Base-by-base conservation (phyloP, 345 rosid genomes). In the Barbarea vulgaris region DNA sequence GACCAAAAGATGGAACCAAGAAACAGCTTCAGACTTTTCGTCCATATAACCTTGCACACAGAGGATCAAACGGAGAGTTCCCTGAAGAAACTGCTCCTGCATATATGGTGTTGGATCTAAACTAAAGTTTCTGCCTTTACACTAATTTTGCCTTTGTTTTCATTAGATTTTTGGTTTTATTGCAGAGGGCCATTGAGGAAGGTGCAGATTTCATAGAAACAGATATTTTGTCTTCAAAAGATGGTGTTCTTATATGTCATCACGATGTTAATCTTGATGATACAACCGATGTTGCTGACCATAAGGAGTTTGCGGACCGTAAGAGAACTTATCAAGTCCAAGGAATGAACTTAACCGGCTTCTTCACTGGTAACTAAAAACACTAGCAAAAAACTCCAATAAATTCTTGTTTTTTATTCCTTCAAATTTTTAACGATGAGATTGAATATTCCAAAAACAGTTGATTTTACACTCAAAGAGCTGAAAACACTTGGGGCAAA, bases 21-120 rank as follows among this genome's bases (percentile, higher is more conserved):
- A 88, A 77, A 63, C 88, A 89, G 24, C 72, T 92, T 50, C 99
- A 95, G 84, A 90, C 99, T 70, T 87, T 81, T n/a, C 96, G 96
- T 57, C 90, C 99, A 0, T 95, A 83, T 71, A 95, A 95, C 61
- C 72, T 95, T 71, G 97, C 96, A 7, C 99, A 95, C 79, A 82
- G 99, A 75, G 99, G 99, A 80, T 88, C 96, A 24, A 92, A 92
- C 72, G 97, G 99, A 62, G 97, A 92, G 81, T 31, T 95, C 50
- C 97, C 99, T 25, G 97, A 95, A 88, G 97, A 89, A 88, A 92
- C 97, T 60, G 88, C 90, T 72, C 86, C 89, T 74, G 91, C 99
- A 24, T 95, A 95, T 82, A 55, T 82, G 93, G 97, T 92, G 65
- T 1, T 60, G 4, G 14, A 31, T 78, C 64, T 31, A 55, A 41